Evolutionary conservation across 192 early-diverging fungal species (phyloP).

Genomic region (Coemansia sp.): DNA sequence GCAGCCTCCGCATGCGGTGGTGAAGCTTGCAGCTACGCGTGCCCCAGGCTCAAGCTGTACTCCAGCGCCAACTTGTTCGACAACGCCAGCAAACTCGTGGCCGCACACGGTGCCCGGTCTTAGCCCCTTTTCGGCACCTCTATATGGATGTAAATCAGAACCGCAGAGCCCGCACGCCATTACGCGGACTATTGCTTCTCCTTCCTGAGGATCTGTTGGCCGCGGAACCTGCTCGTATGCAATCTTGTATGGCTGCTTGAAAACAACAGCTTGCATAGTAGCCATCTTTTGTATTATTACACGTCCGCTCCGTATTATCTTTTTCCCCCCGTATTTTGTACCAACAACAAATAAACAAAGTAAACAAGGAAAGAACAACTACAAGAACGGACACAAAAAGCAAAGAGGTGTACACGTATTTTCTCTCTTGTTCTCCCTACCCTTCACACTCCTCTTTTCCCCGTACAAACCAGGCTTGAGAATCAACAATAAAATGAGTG

Average conservation of each 20-base stretch:
- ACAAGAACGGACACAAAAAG: no score
- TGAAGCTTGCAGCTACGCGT: conserved; percentile 55
- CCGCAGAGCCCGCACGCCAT: conserved; percentile 54
- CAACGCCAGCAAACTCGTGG: conserved; percentile 57
- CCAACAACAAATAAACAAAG: no score
- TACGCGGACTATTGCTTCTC: conserved; percentile 58
- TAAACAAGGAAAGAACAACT: no score
- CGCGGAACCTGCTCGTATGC: conserved; percentile 30
- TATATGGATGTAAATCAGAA: conserved; percentile 55
- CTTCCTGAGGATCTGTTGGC: conserved; percentile 34
- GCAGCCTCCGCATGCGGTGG: conserved; percentile 49
- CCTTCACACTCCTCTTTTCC: no score
- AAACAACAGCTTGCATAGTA: conserved; percentile 55
- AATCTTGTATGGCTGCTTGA: conserved; percentile 46
- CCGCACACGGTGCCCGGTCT: conserved; percentile 54
- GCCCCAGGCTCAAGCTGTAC: conserved; percentile 42
- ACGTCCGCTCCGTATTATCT: background rate
- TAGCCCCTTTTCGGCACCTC: conserved; percentile 47
- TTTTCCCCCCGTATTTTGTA: background rate
- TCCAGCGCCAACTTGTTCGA: conserved; percentile 45
- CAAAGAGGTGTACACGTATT: no score
- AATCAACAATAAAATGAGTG: no score
- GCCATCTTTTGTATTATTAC: background rate
- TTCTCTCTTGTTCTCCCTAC: no score
- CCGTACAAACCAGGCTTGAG: no score